Percentiles rank a stretch among this genome's conserved stretches.
These are phyloP conservation scores for Pestalotiopsis sp. DNA, from an alignment of 2,329 filamentous ascomycete genomes.

Conservation along the genomic window DNA sequence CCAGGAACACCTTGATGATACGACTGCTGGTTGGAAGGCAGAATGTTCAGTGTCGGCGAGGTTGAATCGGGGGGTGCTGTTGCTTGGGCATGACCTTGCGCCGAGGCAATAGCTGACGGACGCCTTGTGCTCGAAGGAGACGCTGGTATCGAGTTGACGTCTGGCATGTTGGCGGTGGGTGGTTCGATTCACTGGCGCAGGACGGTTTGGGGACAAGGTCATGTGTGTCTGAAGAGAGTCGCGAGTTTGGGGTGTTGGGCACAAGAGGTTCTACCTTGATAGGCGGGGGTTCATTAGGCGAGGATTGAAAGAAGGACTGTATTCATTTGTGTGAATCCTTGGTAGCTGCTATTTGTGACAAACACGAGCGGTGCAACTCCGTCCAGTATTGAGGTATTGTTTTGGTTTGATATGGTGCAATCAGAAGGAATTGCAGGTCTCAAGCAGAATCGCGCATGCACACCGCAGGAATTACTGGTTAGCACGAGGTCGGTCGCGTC, in stretches of 20 bases:
- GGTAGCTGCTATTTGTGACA: background rate
- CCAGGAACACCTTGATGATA: slow-evolving; percentile 34
- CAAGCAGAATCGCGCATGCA: background rate
- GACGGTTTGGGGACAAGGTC: background rate
- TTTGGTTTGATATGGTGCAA: background rate
- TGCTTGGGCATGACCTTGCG: slow-evolving; percentile 19
- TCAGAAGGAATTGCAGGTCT: background rate
- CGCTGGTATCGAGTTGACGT: slow-evolving; percentile 16
- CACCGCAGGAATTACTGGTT: background rate
- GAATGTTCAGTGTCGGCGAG: slow-evolving; percentile 55
- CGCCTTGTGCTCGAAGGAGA: slow-evolving; percentile 35
- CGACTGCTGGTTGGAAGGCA: slow-evolving; percentile 51
- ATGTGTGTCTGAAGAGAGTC: background rate
- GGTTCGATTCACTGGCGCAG: background rate
- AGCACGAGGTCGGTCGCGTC: background rate
- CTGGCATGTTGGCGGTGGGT: slow-evolving; percentile 41
- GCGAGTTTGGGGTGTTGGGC: background rate
- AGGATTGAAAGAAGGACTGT: background rate
- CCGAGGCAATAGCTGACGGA: slow-evolving; percentile 45
- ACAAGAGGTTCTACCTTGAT: background rate
- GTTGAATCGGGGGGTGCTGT: slow-evolving; percentile 34
- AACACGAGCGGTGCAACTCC: background rate
- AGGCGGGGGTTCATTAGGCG: background rate
- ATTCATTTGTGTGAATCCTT: background rate
- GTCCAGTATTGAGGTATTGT: background rate